phyloP scores from a whole-genome alignment of 805 yeast species.

The Nakazawaea pomicola region DNA sequence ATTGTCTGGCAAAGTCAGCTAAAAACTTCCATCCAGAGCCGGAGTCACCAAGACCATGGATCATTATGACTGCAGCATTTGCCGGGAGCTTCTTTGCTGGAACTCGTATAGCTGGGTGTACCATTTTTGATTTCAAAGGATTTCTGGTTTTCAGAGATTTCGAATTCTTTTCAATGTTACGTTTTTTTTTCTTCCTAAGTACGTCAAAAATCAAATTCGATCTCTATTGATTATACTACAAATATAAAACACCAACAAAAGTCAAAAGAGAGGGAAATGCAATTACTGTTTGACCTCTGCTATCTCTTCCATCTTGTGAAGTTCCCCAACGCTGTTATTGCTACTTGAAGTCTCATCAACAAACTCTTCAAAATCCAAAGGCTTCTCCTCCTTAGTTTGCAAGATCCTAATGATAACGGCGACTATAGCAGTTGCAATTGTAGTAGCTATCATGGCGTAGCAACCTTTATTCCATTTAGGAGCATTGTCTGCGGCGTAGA shows the following conservation, averaged over 20 bases:
- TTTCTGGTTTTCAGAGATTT: too few relatives aligned
- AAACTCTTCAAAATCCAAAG: not conserved
- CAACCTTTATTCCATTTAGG: conserved; percentile 50
- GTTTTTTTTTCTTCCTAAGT: not conserved
- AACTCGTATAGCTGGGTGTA: conserved; percentile 28
- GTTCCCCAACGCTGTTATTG: conserved; percentile 16
- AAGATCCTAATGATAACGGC: conserved; percentile 37
- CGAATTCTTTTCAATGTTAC: too few relatives aligned
- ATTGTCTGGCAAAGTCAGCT: conserved; percentile 52
- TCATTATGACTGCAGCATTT: conserved; percentile 63
- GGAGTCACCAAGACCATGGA: conserved; percentile 91
- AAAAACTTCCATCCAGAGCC: conserved; percentile 89
- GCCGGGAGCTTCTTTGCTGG: conserved; percentile 35
- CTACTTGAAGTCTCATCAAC: not conserved
- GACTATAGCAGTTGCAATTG: conserved; percentile 34
- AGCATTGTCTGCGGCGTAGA: conserved; percentile 46
- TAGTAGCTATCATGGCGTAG: conserved; percentile 53
- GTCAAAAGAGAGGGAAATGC: not conserved
- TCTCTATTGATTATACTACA: not conserved
- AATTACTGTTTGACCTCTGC: conserved; percentile 7
- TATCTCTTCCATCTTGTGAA: conserved; percentile 12
- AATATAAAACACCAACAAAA: not conserved
- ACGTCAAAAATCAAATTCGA: not conserved
- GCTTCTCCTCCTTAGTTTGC: conserved; percentile 32
- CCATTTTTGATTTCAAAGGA: too few relatives aligned